Conservation (phyloP, 2,329 filamentous ascomycete species). For the Geosmithia morbida region DNA sequence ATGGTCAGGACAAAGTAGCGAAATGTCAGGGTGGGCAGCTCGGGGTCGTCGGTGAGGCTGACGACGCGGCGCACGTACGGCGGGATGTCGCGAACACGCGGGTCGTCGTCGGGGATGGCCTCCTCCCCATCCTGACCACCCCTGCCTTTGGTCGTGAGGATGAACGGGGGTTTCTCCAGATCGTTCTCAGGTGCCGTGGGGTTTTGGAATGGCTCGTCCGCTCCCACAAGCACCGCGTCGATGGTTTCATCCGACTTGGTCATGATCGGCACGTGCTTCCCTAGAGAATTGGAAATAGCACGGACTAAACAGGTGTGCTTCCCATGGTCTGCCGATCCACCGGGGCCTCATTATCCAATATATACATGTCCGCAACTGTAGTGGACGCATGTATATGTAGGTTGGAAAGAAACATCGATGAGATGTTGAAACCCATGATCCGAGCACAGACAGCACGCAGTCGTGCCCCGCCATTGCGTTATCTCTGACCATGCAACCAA, state of each 20-base stretch:
- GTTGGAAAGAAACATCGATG: too few relatives aligned
- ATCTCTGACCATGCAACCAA: neutral
- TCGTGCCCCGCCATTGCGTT: neutral
- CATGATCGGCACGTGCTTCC: neutral
- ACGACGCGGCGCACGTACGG: conserved; percentile 40
- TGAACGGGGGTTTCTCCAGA: conserved; percentile 7
- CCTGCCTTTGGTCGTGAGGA: conserved; percentile 7
- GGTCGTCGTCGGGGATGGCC: conserved; percentile 27
- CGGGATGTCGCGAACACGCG: conserved; percentile 36
- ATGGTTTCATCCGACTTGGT: neutral
- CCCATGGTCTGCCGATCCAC: too few relatives aligned
- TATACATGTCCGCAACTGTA: too few relatives aligned
- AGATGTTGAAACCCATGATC: neutral
- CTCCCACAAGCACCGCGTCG: too few relatives aligned
- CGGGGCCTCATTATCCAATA: too few relatives aligned
- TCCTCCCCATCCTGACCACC: conserved; percentile 7
- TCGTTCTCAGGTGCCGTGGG: neutral
- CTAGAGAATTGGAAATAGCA: too few relatives aligned
- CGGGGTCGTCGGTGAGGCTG: conserved; percentile 40
- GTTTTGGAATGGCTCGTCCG: neutral
- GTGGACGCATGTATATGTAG: too few relatives aligned
- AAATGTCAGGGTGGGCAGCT: conserved; percentile 41
- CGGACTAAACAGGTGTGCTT: too few relatives aligned
- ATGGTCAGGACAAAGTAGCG: conserved; percentile 41
- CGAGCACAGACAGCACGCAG: neutral